Evolutionary conservation across 495 filamentous ascomycete genomes (phyloP), one percentile per base, ranked within the genome.

Genomic region (Aspergillus homomorphus): DNA sequence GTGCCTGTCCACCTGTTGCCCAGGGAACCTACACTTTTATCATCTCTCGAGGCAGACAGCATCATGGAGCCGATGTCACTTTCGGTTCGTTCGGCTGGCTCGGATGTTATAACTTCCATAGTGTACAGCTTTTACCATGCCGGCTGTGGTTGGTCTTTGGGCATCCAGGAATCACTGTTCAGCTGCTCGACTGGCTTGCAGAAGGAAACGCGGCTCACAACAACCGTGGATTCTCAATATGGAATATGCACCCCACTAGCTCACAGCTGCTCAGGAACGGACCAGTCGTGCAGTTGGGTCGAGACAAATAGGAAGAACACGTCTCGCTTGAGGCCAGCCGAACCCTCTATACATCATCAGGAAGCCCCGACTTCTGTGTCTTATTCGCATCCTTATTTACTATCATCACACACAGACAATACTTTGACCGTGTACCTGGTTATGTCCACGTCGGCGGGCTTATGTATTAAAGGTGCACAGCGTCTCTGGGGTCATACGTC

Each of bases 401-500:
- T 98, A 9, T 86, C 89, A 6, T 91, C 91, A 0, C 86, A 96
- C 60, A 84, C 87, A 3, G 94, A 98, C 67, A 98, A 98, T 65
- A 98, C 94, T 0, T 77, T 98, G 52, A 89, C 91, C 0, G 79
- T 96, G 58, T 90, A 94, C 63, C 80, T 96, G 41, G 89, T 93
- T 63, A 90, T 82, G 41, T 96, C 92, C 1, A 89, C 82, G 8
- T 73, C 84, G 4, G 73, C 81, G 0, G 73, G 77, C 1, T 78
- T 97, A 8, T 83, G 80, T 16, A 87, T 98, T 44, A 85, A 88
- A 21, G 75, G 83, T 1, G 91, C 90, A 16, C 90, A 84, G 49
- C 80, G 89, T 22, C 82, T 98, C 9, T 97, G 90, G 89, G 94
- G 94, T 18, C 94, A 98, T 64, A 98, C 94, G 0, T 96, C 93